Percentiles rank a stretch among this genome's conserved stretches.
These are phyloP conservation scores for Cryphonectria naterciae DNA, from an alignment of 2,329 filamentous ascomycete genomes.

Conservation along the genomic window DNA sequence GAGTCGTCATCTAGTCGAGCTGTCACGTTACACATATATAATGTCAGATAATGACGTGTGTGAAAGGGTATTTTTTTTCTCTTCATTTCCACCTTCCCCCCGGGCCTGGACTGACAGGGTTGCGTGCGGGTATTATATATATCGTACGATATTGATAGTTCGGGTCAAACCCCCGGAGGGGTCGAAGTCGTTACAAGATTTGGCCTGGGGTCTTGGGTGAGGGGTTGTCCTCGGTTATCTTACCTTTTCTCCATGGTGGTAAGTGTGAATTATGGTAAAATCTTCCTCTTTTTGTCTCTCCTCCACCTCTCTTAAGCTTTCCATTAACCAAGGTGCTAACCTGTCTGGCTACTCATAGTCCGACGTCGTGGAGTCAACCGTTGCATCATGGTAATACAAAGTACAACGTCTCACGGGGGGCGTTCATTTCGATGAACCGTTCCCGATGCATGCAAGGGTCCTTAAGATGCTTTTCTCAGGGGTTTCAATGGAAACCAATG, in stretches of 20 bases:
- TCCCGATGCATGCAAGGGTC: background rate
- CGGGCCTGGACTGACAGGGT: background rate
- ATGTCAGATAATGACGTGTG: background rate
- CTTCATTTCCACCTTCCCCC: background rate
- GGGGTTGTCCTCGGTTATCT: background rate
- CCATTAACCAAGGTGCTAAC: background rate
- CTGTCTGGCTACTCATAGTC: background rate
- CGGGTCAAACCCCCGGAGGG: background rate
- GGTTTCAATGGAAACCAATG: background rate
- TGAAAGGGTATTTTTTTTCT: background rate
- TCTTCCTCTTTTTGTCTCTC: too few species aligned
- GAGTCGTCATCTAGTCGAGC: background rate
- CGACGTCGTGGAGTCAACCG: background rate
- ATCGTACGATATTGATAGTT: slow-evolving; percentile 1
- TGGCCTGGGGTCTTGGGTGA: background rate
- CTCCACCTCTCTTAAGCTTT: background rate
- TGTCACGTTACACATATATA: background rate
- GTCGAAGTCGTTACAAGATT: background rate
- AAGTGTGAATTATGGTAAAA: background rate
- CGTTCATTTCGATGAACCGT: background rate
- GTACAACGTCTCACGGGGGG: background rate
- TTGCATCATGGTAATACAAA: background rate
- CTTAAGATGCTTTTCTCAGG: background rate
- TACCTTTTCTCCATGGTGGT: background rate
- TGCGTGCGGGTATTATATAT: background rate